A percentile compares a stretch with the other conserved stretches of the same genome.
These are phyloP conservation scores for Astragalus membranaceus DNA, from an alignment of 306 rosid species.

Conservation along the genomic window DNA sequence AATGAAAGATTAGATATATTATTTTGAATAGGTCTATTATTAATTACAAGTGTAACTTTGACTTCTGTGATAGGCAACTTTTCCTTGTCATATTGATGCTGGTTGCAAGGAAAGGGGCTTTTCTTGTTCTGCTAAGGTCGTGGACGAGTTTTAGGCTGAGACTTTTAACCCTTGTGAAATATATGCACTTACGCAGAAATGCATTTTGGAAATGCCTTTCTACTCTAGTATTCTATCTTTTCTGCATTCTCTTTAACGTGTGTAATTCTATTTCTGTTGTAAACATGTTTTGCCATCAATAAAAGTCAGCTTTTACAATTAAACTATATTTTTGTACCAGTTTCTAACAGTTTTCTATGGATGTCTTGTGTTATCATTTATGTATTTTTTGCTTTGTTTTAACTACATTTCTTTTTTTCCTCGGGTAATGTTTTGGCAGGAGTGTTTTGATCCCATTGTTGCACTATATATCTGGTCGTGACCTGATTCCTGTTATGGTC, in stretches of 20 bases:
- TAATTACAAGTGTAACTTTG: background rate
- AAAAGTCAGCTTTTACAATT: no score
- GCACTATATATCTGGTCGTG: slow-evolving; percentile 95
- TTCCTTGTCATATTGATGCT: background rate
- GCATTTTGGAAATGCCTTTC: background rate
- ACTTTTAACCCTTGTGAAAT: background rate
- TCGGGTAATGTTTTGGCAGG: slow-evolving; percentile 50
- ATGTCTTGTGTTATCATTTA: background rate
- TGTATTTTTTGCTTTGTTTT: background rate
- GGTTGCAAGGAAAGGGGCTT: background rate
- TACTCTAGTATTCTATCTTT: background rate
- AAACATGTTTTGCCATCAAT: no score
- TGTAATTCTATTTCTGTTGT: no score
- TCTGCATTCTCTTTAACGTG: no score
- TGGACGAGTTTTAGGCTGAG: background rate
- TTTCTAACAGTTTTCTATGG: background rate
- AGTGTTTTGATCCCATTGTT: slow-evolving; percentile 98
- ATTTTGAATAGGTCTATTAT: background rate
- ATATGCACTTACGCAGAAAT: background rate
- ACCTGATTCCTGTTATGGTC: slow-evolving; percentile 97
- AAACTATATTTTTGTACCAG: no score
- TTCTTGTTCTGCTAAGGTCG: background rate
- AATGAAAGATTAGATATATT: background rate
- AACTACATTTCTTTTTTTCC: slow-evolving; percentile 2
- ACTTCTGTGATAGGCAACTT: background rate